These are phyloP conservation scores for Aspergillus cristatus DNA, from an alignment of 495 filamentous ascomycete species.

Conservation along the genomic window DNA sequence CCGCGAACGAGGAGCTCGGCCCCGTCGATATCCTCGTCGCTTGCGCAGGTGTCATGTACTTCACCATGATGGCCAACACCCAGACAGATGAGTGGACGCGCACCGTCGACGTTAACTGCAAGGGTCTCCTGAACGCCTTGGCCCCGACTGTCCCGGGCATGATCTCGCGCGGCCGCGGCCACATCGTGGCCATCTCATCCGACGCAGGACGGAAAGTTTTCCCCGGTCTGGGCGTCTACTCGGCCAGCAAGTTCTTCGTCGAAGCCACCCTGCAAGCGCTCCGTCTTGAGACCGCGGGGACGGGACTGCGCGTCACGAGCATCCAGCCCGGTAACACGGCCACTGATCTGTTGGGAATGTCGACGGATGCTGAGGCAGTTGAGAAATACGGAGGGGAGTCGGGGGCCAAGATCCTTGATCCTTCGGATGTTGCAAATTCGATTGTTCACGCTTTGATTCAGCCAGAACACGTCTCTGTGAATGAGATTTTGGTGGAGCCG, in stretches of 20 bases:
- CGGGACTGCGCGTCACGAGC: slow-evolving; percentile 52
- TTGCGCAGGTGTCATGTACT: slow-evolving; percentile 70
- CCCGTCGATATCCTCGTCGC: slow-evolving; percentile 57
- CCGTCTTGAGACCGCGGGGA: slow-evolving; percentile 57
- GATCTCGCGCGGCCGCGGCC: slow-evolving; percentile 49
- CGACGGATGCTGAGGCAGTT: slow-evolving; percentile 55
- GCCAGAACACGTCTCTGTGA: slow-evolving; percentile 57
- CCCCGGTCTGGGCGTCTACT: slow-evolving; percentile 64
- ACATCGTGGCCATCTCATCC: slow-evolving; percentile 62
- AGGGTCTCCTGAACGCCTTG: slow-evolving; percentile 56
- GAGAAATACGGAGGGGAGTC: slow-evolving; percentile 61
- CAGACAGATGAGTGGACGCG: slow-evolving; percentile 59
- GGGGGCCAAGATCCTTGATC: slow-evolving; percentile 53
- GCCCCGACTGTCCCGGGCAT: slow-evolving; percentile 51
- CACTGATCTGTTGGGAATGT: slow-evolving; percentile 55
- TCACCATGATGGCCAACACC: slow-evolving; percentile 61
- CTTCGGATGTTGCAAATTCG: slow-evolving; percentile 53
- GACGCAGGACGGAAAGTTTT: slow-evolving; percentile 64
- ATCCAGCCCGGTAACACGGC: slow-evolving; percentile 60
- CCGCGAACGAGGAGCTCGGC: slow-evolving; percentile 46
- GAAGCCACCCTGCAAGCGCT: slow-evolving; percentile 59
- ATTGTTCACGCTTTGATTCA: slow-evolving; percentile 57
- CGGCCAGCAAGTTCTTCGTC: slow-evolving; percentile 64
- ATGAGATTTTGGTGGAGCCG: slow-evolving; percentile 64
- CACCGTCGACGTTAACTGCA: slow-evolving; percentile 65